phyloP scores from a whole-genome alignment of 306 rosid genomes.

The Cucumis melo region DNA sequence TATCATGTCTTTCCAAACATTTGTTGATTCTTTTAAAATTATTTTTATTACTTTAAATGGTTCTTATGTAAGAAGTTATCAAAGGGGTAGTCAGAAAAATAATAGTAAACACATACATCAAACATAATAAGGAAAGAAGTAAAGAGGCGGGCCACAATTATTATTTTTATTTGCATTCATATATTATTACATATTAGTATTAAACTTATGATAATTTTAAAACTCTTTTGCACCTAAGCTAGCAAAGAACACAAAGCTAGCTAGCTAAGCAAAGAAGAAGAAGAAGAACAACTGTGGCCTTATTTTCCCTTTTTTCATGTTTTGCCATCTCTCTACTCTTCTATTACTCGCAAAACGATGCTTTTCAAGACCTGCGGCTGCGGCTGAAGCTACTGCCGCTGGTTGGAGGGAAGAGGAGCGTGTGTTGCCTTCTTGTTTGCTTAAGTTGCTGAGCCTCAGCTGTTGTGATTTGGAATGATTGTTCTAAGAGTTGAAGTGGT shows the following conservation, averaged over 20 bases:
- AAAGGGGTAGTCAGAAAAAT: too few relatives aligned
- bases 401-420: conserved; percentile 5
- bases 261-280: background rate
- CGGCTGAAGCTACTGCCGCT: background rate
- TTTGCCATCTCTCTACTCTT: background rate
- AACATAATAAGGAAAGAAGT: too few relatives aligned
- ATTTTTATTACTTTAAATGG: too few relatives aligned
- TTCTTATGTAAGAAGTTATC: too few relatives aligned
- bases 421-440: conserved; percentile 11
- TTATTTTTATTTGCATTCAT: too few relatives aligned
- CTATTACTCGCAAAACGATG: background rate
- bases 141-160: too few relatives aligned
- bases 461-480: conserved; percentile 7
- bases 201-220: background rate
- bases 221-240: background rate
- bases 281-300: background rate
- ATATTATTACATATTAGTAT: too few relatives aligned
- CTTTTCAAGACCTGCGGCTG: background rate
- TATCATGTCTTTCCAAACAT: too few relatives aligned
- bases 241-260: background rate
- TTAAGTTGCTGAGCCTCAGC: conserved; percentile 7
- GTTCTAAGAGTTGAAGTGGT: conserved; percentile 4
- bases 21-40: too few relatives aligned
- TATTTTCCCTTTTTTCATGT: background rate
- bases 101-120: too few relatives aligned